phyloP scores from a whole-genome alignment of 2,329 filamentous ascomycete species.

The Aspergillus bombycis region DNA sequence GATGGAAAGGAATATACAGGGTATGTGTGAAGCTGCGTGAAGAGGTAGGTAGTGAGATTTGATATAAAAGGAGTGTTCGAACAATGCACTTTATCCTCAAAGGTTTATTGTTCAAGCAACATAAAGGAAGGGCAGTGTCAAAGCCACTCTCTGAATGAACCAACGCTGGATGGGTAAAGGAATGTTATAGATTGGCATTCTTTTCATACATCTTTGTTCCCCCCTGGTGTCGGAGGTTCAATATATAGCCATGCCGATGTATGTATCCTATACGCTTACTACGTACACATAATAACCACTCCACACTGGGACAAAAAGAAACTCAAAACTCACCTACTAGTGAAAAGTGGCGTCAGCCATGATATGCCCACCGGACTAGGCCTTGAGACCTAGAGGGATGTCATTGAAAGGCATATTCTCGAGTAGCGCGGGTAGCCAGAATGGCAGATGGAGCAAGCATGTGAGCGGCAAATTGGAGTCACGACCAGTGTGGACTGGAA shows the following conservation, averaged over 20 bases:
- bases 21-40: slow-evolving; percentile 1
- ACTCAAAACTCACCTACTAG: slow-evolving; percentile 3
- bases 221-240: neutral
- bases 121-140: slow-evolving; percentile 10
- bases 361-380: slow-evolving; percentile 32
- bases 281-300: neutral
- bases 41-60: neutral
- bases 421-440: neutral
- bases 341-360: slow-evolving; percentile 24
- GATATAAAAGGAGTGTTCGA: neutral
- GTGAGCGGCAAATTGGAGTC: neutral
- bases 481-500: neutral
- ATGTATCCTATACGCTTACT: neutral
- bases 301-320: neutral
- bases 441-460: slow-evolving; percentile 1
- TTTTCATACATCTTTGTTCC: neutral
- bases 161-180: slow-evolving; percentile 1
- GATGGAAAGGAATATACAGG: slow-evolving; percentile 12
- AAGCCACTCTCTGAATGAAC: neutral
- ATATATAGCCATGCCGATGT: neutral
- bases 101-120: neutral
- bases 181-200: neutral
- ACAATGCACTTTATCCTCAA: neutral
- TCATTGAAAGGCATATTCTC: neutral
- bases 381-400: slow-evolving; percentile 22